phyloP scores from a whole-genome alignment of 1,139 yeast genomes.

The Lodderomyces margitis region DNA sequence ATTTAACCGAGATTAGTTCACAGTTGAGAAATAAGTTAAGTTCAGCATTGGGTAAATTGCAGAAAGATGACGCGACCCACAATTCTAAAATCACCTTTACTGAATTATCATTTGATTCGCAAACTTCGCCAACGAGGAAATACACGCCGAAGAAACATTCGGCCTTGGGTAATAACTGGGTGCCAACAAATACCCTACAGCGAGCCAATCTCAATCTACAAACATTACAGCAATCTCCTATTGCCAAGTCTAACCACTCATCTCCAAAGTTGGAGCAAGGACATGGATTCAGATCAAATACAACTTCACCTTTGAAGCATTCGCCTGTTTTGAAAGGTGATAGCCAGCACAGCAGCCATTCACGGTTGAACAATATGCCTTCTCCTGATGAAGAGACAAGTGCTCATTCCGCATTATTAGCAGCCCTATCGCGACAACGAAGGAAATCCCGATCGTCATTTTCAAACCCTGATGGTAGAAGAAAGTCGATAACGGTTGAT shows the following conservation, averaged over 20 bases:
- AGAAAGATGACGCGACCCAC: slow-evolving; percentile 20
- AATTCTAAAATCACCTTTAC: slow-evolving; percentile 28
- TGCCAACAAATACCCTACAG: slow-evolving; percentile 22
- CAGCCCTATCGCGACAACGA: slow-evolving; percentile 34
- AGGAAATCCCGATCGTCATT: slow-evolving; percentile 21
- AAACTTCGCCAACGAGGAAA: slow-evolving; percentile 33
- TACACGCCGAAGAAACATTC: slow-evolving; percentile 7
- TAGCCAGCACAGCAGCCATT: slow-evolving; percentile 2
- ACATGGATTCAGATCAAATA: slow-evolving; percentile 3
- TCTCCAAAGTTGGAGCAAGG: slow-evolving; percentile 7
- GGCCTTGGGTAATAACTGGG: slow-evolving; percentile 16
- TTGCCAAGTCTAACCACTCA: slow-evolving; percentile 13
- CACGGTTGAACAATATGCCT: slow-evolving; percentile 13
- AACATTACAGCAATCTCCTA: slow-evolving; percentile 36
- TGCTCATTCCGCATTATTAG: slow-evolving; percentile 45
- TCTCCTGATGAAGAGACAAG: slow-evolving; percentile 36
- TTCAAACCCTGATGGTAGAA: neutral
- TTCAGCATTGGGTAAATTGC: slow-evolving; percentile 42
- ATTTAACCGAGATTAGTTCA: slow-evolving; percentile 38
- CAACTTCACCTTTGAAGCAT: slow-evolving; percentile 20
- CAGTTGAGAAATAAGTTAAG: slow-evolving; percentile 39
- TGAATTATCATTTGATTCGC: slow-evolving; percentile 30
- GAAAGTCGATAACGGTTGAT: neutral
- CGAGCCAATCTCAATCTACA: slow-evolving; percentile 39
- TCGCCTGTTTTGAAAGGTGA: slow-evolving; percentile 22